Conservation (phyloP, 2,329 filamentous ascomycete species). For the Xylariaceae sp. region DNA sequence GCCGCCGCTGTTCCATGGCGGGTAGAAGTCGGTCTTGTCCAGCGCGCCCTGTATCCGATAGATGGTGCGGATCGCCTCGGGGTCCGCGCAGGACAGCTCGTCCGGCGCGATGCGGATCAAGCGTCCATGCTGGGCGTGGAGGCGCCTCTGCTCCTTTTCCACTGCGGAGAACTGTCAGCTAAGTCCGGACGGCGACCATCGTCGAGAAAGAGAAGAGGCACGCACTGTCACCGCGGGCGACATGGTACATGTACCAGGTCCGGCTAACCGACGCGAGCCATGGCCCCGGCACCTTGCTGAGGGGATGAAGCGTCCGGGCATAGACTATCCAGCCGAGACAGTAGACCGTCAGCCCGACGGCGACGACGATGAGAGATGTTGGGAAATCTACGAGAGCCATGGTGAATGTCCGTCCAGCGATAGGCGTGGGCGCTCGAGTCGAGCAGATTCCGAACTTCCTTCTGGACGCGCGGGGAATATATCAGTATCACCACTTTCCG, state of each 20-base stretch:
- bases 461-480: too few relatives aligned
- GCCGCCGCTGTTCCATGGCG: constrained; percentile 6
- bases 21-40: constrained; percentile 10
- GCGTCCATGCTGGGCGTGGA: constrained; percentile 8
- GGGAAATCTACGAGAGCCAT: too few relatives aligned
- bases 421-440: too few relatives aligned
- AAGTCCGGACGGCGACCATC: too few relatives aligned
- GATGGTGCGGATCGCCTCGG: constrained; percentile 8
- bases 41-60: constrained; percentile 8
- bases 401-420: too few relatives aligned
- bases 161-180: constrained; percentile 1
- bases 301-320: constrained; percentile 7
- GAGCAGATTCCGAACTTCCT: too few relatives aligned
- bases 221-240: constrained; percentile 8
- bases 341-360: constrained; percentile 2
- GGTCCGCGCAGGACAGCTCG: constrained; percentile 8
- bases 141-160: constrained; percentile 5
- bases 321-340: constrained; percentile 9
- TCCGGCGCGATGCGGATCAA: constrained; percentile 8
- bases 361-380: background rate
- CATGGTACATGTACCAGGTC: constrained; percentile 9
- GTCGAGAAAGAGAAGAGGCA: too few relatives aligned
- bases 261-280: constrained; percentile 9
- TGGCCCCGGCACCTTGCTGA: constrained; percentile 9
- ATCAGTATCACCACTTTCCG: too few relatives aligned